These are phyloP conservation scores for Lecanicillium sp. DNA, from an alignment of 2,329 filamentous ascomycete species.

Conservation along the genomic window DNA sequence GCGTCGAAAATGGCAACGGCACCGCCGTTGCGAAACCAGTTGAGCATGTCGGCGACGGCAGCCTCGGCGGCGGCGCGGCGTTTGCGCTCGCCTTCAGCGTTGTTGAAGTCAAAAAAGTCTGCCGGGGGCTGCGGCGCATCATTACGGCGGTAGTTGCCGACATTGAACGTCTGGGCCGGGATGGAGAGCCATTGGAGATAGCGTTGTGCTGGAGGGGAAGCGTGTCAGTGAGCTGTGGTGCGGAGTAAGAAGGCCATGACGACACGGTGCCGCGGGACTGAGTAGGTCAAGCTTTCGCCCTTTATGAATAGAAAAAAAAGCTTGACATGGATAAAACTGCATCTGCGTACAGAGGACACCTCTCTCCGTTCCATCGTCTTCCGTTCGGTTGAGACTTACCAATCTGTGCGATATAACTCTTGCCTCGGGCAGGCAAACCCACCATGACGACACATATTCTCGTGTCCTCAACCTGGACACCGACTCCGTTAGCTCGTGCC, in stretches of 20 bases:
- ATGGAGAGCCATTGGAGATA: conserved; percentile 97
- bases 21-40: conserved; percentile 78
- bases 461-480: conserved; percentile 87
- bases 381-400: too few relatives aligned
- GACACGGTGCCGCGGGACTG: too few relatives aligned
- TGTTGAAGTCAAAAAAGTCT: conserved; percentile 90
- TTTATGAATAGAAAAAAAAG: too few relatives aligned
- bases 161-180: conserved; percentile 90
- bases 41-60: conserved; percentile 86
- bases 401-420: conserved; percentile 97
- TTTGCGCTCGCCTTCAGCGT: conserved; percentile 82
- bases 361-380: too few relatives aligned
- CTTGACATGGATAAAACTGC: too few relatives aligned
- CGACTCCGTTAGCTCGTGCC: conserved; percentile 54
- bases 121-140: conserved; percentile 85
- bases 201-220: conserved; percentile 61
- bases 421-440: conserved; percentile 87
- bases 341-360: too few relatives aligned
- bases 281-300: too few relatives aligned
- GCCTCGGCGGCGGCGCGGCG: conserved; percentile 84
- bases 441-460: conserved; percentile 99
- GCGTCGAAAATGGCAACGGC: conserved; percentile 92
- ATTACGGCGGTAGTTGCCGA: conserved; percentile 87
- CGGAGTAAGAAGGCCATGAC: too few relatives aligned
- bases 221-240: conserved; percentile 3